Base-by-base conservation (phyloP, 2,329 filamentous ascomycete genomes). In the Fusarium sp. region DNA sequence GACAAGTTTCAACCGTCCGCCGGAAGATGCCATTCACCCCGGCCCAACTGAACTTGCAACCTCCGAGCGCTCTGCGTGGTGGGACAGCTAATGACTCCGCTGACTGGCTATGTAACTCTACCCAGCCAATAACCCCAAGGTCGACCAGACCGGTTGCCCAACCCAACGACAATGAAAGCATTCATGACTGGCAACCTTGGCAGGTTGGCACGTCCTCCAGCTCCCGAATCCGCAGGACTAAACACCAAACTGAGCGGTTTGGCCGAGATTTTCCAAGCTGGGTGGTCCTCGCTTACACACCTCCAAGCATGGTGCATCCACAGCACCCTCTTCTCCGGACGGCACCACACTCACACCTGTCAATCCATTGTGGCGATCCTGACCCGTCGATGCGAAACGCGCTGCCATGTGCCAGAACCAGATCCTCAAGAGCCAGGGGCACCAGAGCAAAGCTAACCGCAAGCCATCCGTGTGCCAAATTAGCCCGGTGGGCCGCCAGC, bases 391-490 rank as follows among this genome's bases (percentile, higher is more conserved):
- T 68, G 65, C 66, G 61, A 70, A 69, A 69, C 63, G 63, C 65
- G 56, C 62, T 74, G 67, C 75, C 67, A 77, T 79, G 74, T 74
- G 74, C 70, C 63, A 74, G 68, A 70, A 63, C 60, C 52, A 64
- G 70, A 74, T 77, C 62, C 66, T 62, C 65, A 42, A 66, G 50
- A 71, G 62, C 72, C 73, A 77, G 77, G 74, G 75, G 69, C 66
- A 62, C 67, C 69, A 58, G 42, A 57, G 47, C 63, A 70, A 18
- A 42, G 60, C 77, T 78, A 77, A 69, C 69, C 65, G 65, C 68
- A 78, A 78, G 77, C 77, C 77, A 78, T 75, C 77, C 77, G 75
- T 75, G 71, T 78, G 77, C 77, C 74, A 78, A 76, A 71, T 70
- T 72, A 71, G 67, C 65, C 59, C 50, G 62, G 69, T 75, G 60